These are phyloP conservation scores for Pecoramyces ruminantium DNA, from an alignment of 192 early-diverging fungal species.

Conservation along the genomic window DNA sequence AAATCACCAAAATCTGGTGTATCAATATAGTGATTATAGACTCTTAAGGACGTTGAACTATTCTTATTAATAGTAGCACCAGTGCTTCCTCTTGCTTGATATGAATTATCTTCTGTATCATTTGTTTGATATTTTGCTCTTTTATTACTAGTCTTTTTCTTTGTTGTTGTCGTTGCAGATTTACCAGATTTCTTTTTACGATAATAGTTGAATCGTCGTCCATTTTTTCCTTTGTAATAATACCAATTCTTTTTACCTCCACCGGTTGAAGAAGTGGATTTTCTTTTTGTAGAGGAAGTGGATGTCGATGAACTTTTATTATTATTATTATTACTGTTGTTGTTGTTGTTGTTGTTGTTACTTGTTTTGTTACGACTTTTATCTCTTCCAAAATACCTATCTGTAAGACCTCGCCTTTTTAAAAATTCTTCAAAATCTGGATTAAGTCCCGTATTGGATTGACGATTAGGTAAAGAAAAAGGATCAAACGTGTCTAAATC, in stretches of 20 bases:
- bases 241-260: no score
- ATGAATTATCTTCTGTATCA: no score
- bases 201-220: no score
- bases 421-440: not conserved
- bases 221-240: no score
- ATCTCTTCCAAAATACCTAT: not conserved
- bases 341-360: not conserved
- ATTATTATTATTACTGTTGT: no score
- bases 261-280: no score
- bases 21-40: not conserved
- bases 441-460: not conserved
- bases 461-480: not conserved
- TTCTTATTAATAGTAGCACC: not conserved
- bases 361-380: not conserved
- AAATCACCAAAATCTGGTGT: not conserved
- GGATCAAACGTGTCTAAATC: not conserved
- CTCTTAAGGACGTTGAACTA: not conserved
- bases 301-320: no score
- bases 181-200: no score
- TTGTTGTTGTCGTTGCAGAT: not conserved
- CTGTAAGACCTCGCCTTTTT: not conserved
- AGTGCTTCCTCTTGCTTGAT: no score
- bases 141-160: no score
- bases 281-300: no score
- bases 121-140: not conserved